Evolutionary conservation across 208 protist species (phyloP), one percentile per base, ranked within the genome.

Genomic region (Trypanosoma rangeli): DNA sequence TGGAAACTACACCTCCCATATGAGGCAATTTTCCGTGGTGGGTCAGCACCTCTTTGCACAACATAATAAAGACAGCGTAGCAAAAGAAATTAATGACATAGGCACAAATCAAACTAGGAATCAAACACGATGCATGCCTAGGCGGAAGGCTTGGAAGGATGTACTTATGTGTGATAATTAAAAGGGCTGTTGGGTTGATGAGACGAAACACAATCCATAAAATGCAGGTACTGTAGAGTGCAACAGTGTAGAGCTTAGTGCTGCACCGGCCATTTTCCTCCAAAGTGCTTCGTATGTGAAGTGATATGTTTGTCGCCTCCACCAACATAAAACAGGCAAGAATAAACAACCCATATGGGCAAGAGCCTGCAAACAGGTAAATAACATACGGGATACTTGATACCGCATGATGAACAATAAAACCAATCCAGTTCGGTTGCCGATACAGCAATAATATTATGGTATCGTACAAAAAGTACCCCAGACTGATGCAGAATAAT

Each of bases 1-100:
- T 49, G 24, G 63, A 9, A 3, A 65, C 31, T 26, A 54, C 54
- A 12, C 57, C 56, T 59, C 48, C 48, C 16, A n/a, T 1, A 20
- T 31, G 44, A 46, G 55, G 62, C 33, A 52, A 71, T 46, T 8
- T 29, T 20, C 18, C 59, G 58, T 67, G 78, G 35, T 58, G 73
- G 15, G 50, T 55, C 24, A 69, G 49, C n/a, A 82, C 68, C 50
- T 78, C 73, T 28, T 62, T 70, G 22, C 68, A 61, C 26, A 85
- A 53, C 35, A 80, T 75, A 26, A 72, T 73, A 67, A 88, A 85
- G 35, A 76, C 76, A 48, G 55, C 53, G 18, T 70, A 76, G 66
- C 79, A 88, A 46, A 88, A 85, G 22, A 81, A 49, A 57, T 79
- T 81, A 42, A 88, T 72, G 3, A 85, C 33, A 54, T 78, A 78